Base-by-base conservation (phyloP, 345 rosid genomes). In the Populus davidiana region DNA sequence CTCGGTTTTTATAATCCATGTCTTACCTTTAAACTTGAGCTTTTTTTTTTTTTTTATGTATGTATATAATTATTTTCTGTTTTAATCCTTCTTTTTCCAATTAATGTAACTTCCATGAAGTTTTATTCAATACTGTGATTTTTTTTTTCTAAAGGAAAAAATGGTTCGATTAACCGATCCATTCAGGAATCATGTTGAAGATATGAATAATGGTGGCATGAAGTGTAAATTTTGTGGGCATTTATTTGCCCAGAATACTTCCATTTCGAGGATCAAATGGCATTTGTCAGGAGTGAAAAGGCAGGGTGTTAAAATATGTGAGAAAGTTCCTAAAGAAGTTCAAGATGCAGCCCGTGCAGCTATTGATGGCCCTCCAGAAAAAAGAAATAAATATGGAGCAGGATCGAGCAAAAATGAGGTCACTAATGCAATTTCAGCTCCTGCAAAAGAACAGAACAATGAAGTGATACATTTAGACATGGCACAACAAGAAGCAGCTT, bases 201-300 rank as follows among this genome's bases (percentile, higher is more conserved):
- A 2, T 3, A 3, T 31, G 50, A 21, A 41, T 3, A 3, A 31
- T 31, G 33, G 14, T 6, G 0, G 13, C 0, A 63, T 1, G 52
- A 56, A n/a, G 62, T 82, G 85, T n/a, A 38, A 17, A 1, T 74
- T 49, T 17, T 75, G 77, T 31, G 7, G 10, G 1, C 25, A 0
- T 14, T 16, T 1, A 17, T 68, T 72, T 75, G n/a, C 75, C 80
- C 6, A 2, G 33, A 2, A 31, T 3, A 8, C 36, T 1, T 31
- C 39, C 10, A 11, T 72, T 31, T 9, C 77, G 0, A 78, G 77
- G 59, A 25, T 70, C 23, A 75, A 79, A 39, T 79, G 69, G 0
- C 82, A 79, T 70, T 68, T 76, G 9, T 72, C 77, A 6, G 56
- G 75, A 23, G 16, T 72, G 11, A 69, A 11, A 61, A 38, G 78